A percentile compares a stretch with the other conserved stretches of the same genome.
Conservation (phyloP, 257 asterid genomes). For the Rubia yunnanensis region DNA sequence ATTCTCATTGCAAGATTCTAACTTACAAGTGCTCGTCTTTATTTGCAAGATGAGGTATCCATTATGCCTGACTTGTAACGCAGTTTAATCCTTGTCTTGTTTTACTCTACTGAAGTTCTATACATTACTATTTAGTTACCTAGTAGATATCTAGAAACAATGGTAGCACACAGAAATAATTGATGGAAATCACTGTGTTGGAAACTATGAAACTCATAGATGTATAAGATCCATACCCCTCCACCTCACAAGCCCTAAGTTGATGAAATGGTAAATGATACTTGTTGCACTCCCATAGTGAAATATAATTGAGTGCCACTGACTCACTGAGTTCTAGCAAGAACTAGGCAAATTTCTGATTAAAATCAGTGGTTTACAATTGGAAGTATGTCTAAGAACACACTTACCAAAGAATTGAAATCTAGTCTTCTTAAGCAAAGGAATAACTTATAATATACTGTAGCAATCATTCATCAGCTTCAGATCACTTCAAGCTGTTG, state of each 20-base stretch:
- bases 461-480: background rate
- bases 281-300: background rate
- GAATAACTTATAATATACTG: background rate
- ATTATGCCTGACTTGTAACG: background rate
- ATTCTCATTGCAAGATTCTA: conserved; percentile 1
- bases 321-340: no score
- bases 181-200: no score
- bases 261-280: no score
- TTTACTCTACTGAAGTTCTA: background rate
- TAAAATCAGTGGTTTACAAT: no score
- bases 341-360: background rate
- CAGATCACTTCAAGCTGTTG: background rate
- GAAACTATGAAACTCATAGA: no score
- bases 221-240: no score
- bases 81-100: background rate
- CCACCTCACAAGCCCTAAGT: no score
- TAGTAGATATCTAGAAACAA: background rate
- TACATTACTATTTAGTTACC: background rate
- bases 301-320: background rate
- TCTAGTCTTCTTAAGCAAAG: background rate
- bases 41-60: background rate
- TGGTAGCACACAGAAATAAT: no score
- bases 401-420: background rate
- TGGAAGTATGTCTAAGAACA: no score
- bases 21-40: background rate